phyloP scores from a whole-genome alignment of 176 grass and related monocot genomes.

The Bolboschoenus planiculmis region DNA sequence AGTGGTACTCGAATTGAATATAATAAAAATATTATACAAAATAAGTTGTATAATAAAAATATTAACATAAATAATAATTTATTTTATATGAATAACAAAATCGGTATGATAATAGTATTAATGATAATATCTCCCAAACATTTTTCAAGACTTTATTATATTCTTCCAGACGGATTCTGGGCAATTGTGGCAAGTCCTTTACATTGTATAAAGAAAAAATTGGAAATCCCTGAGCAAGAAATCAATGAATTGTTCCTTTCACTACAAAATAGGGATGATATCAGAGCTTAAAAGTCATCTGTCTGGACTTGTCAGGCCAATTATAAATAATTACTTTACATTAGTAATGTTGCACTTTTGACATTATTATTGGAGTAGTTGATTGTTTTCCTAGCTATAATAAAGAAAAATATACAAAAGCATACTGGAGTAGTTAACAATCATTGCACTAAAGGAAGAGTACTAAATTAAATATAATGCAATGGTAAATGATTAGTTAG shows the following conservation, averaged over 20 bases:
- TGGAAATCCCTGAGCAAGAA: neutral
- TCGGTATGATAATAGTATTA: no score
- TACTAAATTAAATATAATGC: neutral
- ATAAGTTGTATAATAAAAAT: no score
- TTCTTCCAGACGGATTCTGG: no score
- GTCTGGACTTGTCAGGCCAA: neutral
- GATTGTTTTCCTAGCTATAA: neutral
- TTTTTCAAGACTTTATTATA: no score
- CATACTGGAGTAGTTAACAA: neutral
- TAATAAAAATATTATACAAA: no score
- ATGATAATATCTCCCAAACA: no score
- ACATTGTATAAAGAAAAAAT: neutral
- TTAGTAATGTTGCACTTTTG: neutral
- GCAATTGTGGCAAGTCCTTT: no score
- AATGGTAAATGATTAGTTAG: neutral
- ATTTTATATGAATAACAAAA: no score
- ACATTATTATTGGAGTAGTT: neutral
- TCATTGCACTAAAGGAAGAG: neutral
- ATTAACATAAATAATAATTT: no score
- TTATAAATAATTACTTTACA: neutral
- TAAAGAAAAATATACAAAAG: neutral
- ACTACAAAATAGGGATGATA: neutral
- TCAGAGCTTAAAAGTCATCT: neutral
- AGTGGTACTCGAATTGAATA: no score
- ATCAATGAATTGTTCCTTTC: neutral